Evolutionary conservation across 2,329 filamentous ascomycete genomes (phyloP).

Genomic region (Penicillium expansum): DNA sequence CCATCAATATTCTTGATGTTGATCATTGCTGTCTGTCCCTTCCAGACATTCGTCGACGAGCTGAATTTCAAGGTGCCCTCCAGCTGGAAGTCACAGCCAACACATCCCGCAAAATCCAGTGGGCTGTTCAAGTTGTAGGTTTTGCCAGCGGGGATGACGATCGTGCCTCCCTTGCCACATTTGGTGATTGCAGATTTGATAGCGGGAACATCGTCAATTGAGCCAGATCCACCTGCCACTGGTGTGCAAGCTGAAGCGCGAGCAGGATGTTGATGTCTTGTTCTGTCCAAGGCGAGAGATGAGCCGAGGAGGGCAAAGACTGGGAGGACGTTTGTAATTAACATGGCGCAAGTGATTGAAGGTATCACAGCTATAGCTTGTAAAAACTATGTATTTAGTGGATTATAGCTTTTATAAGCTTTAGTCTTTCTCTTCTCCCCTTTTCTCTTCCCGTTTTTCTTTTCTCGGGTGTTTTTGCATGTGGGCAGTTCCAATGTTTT

Average conservation of each 20-base stretch:
- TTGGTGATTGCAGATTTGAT: conserved; percentile 43
- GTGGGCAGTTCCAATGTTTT: not conserved
- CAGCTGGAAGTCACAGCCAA: conserved; percentile 47
- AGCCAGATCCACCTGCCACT: conserved; percentile 28
- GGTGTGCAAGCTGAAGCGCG: conserved; percentile 36
- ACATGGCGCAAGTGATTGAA: not conserved
- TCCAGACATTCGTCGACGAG: conserved; percentile 44
- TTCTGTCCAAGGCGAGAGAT: conserved; percentile 2
- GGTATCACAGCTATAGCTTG: not conserved
- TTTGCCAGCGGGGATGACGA: conserved; percentile 42
- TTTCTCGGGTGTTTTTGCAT: not conserved
- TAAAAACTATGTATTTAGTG: not conserved
- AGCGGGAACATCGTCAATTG: conserved; percentile 45
- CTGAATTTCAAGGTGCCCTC: conserved; percentile 46
- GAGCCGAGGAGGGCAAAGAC: conserved; percentile 5
- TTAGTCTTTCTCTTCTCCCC: too few species aligned
- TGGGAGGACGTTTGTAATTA: not conserved
- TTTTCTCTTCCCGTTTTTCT: too few species aligned
- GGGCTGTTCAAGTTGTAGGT: conserved; percentile 48
- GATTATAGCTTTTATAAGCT: not conserved
- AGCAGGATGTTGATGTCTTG: conserved; percentile 5
- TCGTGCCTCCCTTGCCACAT: conserved; percentile 47
- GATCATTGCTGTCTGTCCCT: conserved; percentile 42
- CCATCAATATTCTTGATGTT: conserved; percentile 38
- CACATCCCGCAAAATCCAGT: conserved; percentile 44